These are phyloP conservation scores for Phytophthora sansomeana DNA, from an alignment of 352 stramenopile species.

Conservation along the genomic window DNA sequence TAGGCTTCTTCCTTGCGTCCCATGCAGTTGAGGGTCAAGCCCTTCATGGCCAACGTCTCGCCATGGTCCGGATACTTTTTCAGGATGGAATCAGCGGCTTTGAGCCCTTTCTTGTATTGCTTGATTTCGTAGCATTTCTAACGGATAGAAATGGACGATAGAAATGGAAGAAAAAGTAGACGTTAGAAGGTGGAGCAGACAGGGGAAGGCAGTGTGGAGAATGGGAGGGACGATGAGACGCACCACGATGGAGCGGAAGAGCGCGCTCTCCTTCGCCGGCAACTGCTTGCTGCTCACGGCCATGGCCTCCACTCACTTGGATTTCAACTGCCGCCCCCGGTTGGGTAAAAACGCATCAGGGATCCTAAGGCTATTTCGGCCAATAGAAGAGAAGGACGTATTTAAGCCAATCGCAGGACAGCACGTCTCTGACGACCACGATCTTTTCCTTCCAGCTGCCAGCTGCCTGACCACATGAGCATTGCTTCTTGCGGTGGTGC, in stretches of 20 bases:
- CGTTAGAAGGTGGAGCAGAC: not conserved
- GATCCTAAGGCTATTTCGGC: slow-evolving; percentile 4
- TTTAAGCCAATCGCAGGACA: not conserved
- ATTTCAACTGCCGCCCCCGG: slow-evolving; percentile 26
- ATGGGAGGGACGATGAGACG: slow-evolving; percentile 17
- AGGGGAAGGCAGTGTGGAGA: not conserved
- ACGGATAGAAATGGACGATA: not conserved
- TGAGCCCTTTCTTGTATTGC: slow-evolving; percentile 99
- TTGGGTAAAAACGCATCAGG: slow-evolving; percentile 24
- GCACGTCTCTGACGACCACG: slow-evolving; percentile 7
- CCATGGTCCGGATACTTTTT: slow-evolving; percentile 98
- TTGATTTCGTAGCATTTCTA: slow-evolving; percentile 98
- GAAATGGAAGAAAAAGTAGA: too few relatives aligned
- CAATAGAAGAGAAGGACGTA: not conserved
- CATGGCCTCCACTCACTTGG: slow-evolving; percentile 46
- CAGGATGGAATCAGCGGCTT: slow-evolving; percentile 94
- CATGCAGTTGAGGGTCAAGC: slow-evolving; percentile 96
- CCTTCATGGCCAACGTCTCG: slow-evolving; percentile 98
- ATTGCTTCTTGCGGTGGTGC: slow-evolving; percentile 7
- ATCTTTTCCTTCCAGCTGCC: slow-evolving; percentile 21
- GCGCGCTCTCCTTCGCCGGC: slow-evolving; percentile 94
- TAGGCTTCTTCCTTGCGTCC: slow-evolving; percentile 96
- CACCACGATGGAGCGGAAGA: slow-evolving; percentile 96
- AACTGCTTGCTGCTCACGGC: slow-evolving; percentile 72
- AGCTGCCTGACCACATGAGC: not conserved